A percentile compares a stretch with the other conserved stretches of the same genome.
Conservation (phyloP, 2,329 filamentous ascomycete genomes). For the Cladophialophora bantiana region DNA sequence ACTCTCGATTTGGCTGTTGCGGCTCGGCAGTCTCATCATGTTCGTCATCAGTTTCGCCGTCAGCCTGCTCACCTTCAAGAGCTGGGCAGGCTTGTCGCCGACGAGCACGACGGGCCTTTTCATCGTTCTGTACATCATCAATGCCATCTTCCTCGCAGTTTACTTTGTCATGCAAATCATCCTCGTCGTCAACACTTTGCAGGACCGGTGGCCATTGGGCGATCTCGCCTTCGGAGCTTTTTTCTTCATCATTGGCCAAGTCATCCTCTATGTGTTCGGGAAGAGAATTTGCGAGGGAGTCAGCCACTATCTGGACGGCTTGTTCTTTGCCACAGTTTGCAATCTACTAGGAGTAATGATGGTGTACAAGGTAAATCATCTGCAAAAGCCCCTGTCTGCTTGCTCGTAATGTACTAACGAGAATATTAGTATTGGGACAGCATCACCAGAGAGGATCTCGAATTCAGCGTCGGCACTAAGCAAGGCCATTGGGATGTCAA, state of each 20-base stretch:
- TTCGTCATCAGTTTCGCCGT: slow-evolving; percentile 88
- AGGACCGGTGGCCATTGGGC: slow-evolving; percentile 93
- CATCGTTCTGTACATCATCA: slow-evolving; percentile 88
- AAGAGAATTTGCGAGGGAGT: slow-evolving; percentile 81
- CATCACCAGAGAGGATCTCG: slow-evolving; percentile 96
- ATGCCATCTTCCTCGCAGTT: slow-evolving; percentile 82
- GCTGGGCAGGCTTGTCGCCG: slow-evolving; percentile 83
- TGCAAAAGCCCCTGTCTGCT: slow-evolving; percentile 1
- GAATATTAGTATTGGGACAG: slow-evolving; percentile 89
- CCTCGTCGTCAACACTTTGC: slow-evolving; percentile 84
- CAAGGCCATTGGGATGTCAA: slow-evolving; percentile 99
- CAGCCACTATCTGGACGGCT: slow-evolving; percentile 90
- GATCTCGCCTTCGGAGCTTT: slow-evolving; percentile 89
- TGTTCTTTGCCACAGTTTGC: slow-evolving; percentile 93
- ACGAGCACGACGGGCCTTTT: slow-evolving; percentile 89
- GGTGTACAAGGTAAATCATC: slow-evolving; percentile 86
- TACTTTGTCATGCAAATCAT: slow-evolving; percentile 89
- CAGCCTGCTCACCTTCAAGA: slow-evolving; percentile 89
- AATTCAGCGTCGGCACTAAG: slow-evolving; percentile 94
- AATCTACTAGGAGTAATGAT: slow-evolving; percentile 98
- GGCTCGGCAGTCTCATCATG: slow-evolving; percentile 77
- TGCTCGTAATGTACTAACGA: slow-evolving; percentile 42
- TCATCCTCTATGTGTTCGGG: slow-evolving; percentile 90
- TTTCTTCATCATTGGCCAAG: slow-evolving; percentile 91
- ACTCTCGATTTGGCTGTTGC: slow-evolving; percentile 90